Base-by-base conservation (phyloP, 75 land plant genomes). In the Adiantum capillusveneris region DNA sequence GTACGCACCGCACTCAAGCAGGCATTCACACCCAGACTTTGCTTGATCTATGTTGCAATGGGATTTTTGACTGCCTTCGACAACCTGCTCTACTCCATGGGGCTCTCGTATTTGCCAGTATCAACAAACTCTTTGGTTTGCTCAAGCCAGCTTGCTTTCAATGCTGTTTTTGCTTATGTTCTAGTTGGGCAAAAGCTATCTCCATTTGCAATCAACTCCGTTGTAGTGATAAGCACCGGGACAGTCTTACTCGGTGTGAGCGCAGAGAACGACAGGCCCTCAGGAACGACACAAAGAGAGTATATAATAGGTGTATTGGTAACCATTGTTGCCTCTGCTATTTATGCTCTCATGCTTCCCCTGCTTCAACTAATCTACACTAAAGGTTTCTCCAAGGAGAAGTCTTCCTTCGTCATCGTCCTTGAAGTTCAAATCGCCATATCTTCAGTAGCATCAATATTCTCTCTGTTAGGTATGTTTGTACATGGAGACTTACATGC, bases 51-150 rank as follows among this genome's bases (percentile, higher is more conserved):
- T 21, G 22, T 17, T 14, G 50, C 50, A 21, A n/a, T 85, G 18
- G 88, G 88, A 9, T 26, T 65, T 0, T 6, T 81, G n/a, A 37
- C 70, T 14, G 76, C 88, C 21, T 73, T 75, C 19, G 82, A 85
- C 58, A 70, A 76, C 59, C 37, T 81, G 64, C 45, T 85, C 46
- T 85, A 82, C 44, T 66, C 86, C 2, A 57, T 46, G 42, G 88
- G 88, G 16, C 63, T 78, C 2, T 25, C 66, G 1, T 75, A 75
- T 54, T 71, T 85, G 34, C 70, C 89, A 2, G 82, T 65, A 18
- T 85, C 89, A 5, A 85, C 89, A 14, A 46, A 46, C 17, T 46
- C 50, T n/a, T 14, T 46, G 13, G 22, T 46, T n/a, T 46, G 50
- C 17, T 46, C 50, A 14, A 18, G 22, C 6, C 50, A 46, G 50